Evolutionary conservation across 345 rosid species (phyloP).

Genomic region (Ceriops tagal): DNA sequence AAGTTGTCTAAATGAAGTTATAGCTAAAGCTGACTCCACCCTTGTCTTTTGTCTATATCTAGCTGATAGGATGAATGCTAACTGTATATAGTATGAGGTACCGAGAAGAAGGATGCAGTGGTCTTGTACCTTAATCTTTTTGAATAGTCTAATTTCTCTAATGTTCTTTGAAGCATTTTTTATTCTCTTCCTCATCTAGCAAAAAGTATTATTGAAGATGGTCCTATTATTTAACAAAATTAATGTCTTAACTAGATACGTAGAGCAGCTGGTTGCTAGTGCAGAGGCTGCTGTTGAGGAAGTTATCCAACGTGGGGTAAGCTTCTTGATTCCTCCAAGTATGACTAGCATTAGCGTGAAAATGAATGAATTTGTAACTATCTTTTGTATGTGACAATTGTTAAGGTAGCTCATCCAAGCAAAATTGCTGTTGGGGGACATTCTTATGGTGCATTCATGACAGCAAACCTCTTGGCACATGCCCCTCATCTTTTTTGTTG

Average conservation of each 20-base stretch:
- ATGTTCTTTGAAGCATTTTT: too few relatives aligned
- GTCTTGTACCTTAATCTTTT: background rate
- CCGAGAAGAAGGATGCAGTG: background rate
- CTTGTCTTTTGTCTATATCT: background rate
- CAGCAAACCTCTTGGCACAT: slow-evolving; percentile 94
- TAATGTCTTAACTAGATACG: slow-evolving; percentile 51
- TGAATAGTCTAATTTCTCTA: too few relatives aligned
- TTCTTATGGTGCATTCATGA: slow-evolving; percentile 98
- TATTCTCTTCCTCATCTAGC: background rate
- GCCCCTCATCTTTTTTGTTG: slow-evolving; percentile 97
- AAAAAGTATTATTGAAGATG: background rate
- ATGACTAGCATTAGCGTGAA: background rate
- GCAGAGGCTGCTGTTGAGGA: slow-evolving; percentile 99
- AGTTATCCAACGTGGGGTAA: slow-evolving; percentile 83
- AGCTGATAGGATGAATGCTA: background rate
- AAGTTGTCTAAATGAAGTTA: background rate
- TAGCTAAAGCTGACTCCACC: background rate
- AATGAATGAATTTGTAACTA: slow-evolving; percentile 17
- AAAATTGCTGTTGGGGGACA: slow-evolving; percentile 97
- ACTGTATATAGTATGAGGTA: background rate
- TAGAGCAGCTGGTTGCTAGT: slow-evolving; percentile 90
- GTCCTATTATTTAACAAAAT: background rate
- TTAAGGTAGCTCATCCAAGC: slow-evolving; percentile 82
- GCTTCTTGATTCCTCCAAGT: slow-evolving; percentile 20
- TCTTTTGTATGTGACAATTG: slow-evolving; percentile 21